These are phyloP conservation scores for Pisolithus thermaeus DNA, from an alignment of 1,284 basidiomycete genomes.

Conservation along the genomic window DNA sequence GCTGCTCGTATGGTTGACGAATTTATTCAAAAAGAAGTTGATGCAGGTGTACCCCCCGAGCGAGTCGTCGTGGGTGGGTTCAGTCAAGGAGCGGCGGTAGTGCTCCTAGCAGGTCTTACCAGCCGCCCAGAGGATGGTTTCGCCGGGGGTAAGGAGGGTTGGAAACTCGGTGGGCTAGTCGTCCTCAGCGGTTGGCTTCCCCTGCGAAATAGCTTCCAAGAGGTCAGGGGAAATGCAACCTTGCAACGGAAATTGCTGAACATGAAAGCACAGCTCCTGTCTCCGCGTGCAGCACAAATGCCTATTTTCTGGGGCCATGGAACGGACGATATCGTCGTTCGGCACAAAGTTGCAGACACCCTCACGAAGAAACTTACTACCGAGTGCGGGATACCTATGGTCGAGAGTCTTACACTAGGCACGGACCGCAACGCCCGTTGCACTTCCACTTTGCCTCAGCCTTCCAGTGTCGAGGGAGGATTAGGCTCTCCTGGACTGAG, in stretches of 20 bases:
- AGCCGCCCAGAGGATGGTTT: slow-evolving; percentile 32
- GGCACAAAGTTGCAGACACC: slow-evolving; percentile 39
- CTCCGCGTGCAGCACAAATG: slow-evolving; percentile 49
- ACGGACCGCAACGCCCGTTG: slow-evolving; percentile 1
- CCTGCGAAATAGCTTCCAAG: slow-evolving; percentile 32
- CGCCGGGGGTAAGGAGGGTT: slow-evolving; percentile 27
- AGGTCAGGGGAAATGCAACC: slow-evolving; percentile 15
- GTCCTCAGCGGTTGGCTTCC: slow-evolving; percentile 77
- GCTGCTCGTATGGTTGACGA: slow-evolving; percentile 59
- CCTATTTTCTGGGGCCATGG: slow-evolving; percentile 91
- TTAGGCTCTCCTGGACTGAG: slow-evolving; percentile 41
- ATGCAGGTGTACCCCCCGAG: slow-evolving; percentile 59
- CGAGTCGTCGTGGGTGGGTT: slow-evolving; percentile 83
- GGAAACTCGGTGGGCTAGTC: slow-evolving; percentile 67
- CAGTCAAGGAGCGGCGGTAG: slow-evolving; percentile 82
- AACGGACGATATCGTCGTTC: slow-evolving; percentile 69
- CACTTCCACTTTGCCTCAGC: slow-evolving; percentile 4
- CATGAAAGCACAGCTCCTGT: slow-evolving; percentile 42
- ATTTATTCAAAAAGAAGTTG: slow-evolving; percentile 71
- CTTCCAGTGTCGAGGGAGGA: slow-evolving; percentile 19
- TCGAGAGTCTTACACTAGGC: slow-evolving; percentile 21
- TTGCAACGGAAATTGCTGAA: slow-evolving; percentile 5
- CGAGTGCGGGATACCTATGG: slow-evolving; percentile 41
- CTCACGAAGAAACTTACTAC: slow-evolving; percentile 52
- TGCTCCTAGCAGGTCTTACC: slow-evolving; percentile 67